Evolutionary conservation across 352 stramenopile genomes (phyloP).

Genomic region (Pythium scleroteichum): DNA sequence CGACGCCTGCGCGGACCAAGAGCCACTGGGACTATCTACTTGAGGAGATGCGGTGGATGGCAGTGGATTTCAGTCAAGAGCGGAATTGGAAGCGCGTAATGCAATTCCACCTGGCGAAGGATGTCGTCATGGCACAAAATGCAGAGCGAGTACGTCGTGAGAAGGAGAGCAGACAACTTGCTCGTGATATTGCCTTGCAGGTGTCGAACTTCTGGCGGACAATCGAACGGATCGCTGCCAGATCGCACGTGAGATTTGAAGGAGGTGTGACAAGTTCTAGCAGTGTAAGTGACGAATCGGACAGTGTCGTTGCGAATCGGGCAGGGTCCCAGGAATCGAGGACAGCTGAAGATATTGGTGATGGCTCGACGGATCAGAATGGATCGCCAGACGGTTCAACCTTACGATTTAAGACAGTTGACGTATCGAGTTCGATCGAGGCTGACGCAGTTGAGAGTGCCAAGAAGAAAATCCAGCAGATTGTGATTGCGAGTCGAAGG

Average conservation of each 20-base stretch:
- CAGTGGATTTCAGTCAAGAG: constrained; percentile 96
- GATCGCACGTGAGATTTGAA: constrained; percentile 76
- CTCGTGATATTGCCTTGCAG: constrained; percentile 63
- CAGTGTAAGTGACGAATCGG: neutral
- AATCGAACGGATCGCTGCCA: constrained; percentile 81
- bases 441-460: constrained; percentile 26
- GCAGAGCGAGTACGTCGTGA: constrained; percentile 68
- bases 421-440: constrained; percentile 25
- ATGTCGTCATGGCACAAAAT: constrained; percentile 70
- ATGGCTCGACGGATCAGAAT: constrained; percentile 7
- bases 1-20: constrained; percentile 50
- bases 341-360: constrained; percentile 12
- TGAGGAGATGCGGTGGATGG: constrained; percentile 97
- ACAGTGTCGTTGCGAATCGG: neutral
- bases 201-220: constrained; percentile 83
- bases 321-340: neutral
- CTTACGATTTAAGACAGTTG: constrained; percentile 19
- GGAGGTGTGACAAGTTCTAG: constrained; percentile 5
- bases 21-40: constrained; percentile 94
- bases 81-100: constrained; percentile 94
- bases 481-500: constrained; percentile 46
- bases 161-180: constrained; percentile 62
- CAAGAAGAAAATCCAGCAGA: constrained; percentile 29
- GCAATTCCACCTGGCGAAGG: constrained; percentile 59
- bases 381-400: neutral